Conservation (phyloP, 1,139 yeast species). For the Sugiyamaella castrensis region DNA sequence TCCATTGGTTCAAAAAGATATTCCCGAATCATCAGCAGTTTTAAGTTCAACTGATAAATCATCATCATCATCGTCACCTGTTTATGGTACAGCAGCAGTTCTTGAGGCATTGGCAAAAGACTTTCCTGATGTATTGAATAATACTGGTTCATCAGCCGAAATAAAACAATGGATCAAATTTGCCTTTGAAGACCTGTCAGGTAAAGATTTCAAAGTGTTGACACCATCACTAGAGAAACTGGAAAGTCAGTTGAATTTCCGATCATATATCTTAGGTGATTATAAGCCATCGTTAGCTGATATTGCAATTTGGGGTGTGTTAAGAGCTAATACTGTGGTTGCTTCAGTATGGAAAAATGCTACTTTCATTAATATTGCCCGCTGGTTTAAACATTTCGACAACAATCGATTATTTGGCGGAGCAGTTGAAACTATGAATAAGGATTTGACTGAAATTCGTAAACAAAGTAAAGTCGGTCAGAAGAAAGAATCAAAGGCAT, state of each 20-base stretch:
- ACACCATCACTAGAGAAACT: constrained; percentile 73
- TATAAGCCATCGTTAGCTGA: constrained; percentile 70
- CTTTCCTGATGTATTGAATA: constrained; percentile 40
- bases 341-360: constrained; percentile 86
- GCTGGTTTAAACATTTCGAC: constrained; percentile 88
- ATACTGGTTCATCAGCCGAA: constrained; percentile 32
- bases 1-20: constrained; percentile 34
- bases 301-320: constrained; percentile 87
- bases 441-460: constrained; percentile 69
- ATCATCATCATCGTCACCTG: constrained; percentile 44
- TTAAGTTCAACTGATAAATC: constrained; percentile 40
- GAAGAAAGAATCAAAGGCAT: constrained; percentile 58
- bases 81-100: constrained; percentile 46
- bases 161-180: constrained; percentile 73
- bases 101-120: constrained; percentile 47
- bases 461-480: constrained; percentile 61
- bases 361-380: constrained; percentile 76
- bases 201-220: constrained; percentile 85
- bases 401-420: constrained; percentile 64
- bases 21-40: constrained; percentile 42
- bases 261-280: constrained; percentile 68
- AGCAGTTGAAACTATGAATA: constrained; percentile 63
- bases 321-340: constrained; percentile 89
- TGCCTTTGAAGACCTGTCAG: constrained; percentile 64
- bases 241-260: constrained; percentile 79